phyloP scores from a whole-genome alignment of 495 filamentous ascomycete species.

The Xylaria curta region DNA sequence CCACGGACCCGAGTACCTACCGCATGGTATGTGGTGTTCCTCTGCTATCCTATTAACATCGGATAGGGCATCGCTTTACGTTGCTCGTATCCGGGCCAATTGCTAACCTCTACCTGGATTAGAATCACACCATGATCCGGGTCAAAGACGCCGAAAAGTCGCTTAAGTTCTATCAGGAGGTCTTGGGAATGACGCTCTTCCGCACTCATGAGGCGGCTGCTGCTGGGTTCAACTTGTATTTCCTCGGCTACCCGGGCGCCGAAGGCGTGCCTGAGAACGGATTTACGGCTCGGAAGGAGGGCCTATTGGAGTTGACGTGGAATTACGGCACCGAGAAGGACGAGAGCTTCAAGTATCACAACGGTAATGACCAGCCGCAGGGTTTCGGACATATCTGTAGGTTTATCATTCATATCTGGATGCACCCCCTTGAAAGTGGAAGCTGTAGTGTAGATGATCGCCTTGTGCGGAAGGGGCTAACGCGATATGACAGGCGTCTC shows the following conservation, averaged over 20 bases:
- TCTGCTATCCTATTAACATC: no score
- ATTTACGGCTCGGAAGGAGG: slow-evolving; percentile 72
- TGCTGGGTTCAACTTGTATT: slow-evolving; percentile 87
- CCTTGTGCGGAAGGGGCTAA: slow-evolving; percentile 31
- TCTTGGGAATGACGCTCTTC: slow-evolving; percentile 84
- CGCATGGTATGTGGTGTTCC: slow-evolving; percentile 48
- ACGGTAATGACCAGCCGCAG: slow-evolving; percentile 89
- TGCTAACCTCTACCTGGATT: slow-evolving; percentile 38
- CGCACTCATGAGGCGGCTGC: slow-evolving; percentile 73
- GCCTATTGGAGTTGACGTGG: slow-evolving; percentile 90
- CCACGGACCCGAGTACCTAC: slow-evolving; percentile 50
- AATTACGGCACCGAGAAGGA: slow-evolving; percentile 97
- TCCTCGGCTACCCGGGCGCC: slow-evolving; percentile 76
- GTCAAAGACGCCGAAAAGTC: slow-evolving; percentile 87
- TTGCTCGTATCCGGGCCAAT: background rate
- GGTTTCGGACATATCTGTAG: slow-evolving; percentile 91
- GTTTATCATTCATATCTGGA: slow-evolving; percentile 34
- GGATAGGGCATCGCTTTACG: background rate
- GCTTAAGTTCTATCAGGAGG: slow-evolving; percentile 88
- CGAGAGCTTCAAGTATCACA: slow-evolving; percentile 82
- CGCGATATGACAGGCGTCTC: slow-evolving; percentile 62
- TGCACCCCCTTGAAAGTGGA: no score
- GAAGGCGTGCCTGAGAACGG: slow-evolving; percentile 54
- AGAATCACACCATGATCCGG: slow-evolving; percentile 93
- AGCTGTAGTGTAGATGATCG: no score